These are phyloP conservation scores for Hemileia vastatrix DNA, from an alignment of 1,284 basidiomycete species.

Conservation along the genomic window DNA sequence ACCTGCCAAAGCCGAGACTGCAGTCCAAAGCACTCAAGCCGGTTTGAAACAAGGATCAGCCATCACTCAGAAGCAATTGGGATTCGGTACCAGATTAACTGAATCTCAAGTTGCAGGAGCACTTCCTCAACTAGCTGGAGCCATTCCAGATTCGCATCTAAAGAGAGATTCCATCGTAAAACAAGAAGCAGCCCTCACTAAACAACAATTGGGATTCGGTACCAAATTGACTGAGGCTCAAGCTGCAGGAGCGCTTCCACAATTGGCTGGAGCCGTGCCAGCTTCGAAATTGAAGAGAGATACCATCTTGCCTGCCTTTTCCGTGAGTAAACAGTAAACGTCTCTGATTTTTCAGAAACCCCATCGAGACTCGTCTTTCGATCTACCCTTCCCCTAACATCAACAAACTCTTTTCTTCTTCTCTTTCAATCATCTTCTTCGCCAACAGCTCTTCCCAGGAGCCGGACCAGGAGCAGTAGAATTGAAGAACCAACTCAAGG, in stretches of 20 bases:
- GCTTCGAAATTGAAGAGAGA: not conserved
- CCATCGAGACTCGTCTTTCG: not conserved
- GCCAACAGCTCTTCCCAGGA: not conserved
- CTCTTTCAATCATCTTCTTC: not conserved
- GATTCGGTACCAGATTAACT: too few relatives aligned
- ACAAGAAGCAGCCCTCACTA: too few relatives aligned
- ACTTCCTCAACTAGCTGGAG: too few relatives aligned
- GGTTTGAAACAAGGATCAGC: not conserved
- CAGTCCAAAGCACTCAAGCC: not conserved
- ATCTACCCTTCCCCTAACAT: not conserved
- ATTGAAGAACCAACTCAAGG: not conserved
- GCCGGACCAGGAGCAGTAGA: not conserved
- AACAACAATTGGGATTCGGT: too few relatives aligned
- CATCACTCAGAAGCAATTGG: too few relatives aligned
- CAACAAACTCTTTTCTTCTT: not conserved
- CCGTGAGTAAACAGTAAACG: not conserved
- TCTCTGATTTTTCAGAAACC: not conserved
- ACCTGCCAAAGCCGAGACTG: not conserved
- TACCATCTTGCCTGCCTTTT: not conserved
- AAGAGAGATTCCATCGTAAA: not conserved
- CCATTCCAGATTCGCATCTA: not conserved
- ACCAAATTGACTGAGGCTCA: too few relatives aligned
- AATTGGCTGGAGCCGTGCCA: not conserved
- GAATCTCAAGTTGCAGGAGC: too few relatives aligned
- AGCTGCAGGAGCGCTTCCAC: not conserved